phyloP scores from a whole-genome alignment of 177 flowering plant species.

The Tripterygium wilfordii region DNA sequence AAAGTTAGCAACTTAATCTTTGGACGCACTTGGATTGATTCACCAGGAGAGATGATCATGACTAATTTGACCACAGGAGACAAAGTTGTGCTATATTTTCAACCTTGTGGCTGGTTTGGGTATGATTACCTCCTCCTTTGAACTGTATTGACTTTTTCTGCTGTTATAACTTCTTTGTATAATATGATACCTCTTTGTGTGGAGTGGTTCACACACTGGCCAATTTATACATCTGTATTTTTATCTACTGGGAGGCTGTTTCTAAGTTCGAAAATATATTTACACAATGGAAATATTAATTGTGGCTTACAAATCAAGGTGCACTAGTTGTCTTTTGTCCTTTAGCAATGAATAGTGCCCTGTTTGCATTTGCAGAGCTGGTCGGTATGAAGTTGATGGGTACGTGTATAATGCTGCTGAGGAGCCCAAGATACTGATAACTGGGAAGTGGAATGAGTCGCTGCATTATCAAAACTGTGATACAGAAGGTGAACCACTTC shows the following conservation, averaged over 20 bases:
- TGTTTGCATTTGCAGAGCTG: conserved; percentile 49
- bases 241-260: neutral
- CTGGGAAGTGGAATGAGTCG: conserved; percentile 94
- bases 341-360: neutral
- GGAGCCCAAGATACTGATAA: conserved; percentile 92
- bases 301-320: no score
- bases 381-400: conserved; percentile 97
- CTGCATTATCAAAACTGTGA: conserved; percentile 95
- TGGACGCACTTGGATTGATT: conserved; percentile 97
- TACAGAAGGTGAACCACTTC: conserved; percentile 83
- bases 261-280: no score
- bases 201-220: no score
- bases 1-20: conserved; percentile 90
- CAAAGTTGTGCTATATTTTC: conserved; percentile 69
- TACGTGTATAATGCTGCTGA: conserved; percentile 87
- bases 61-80: conserved; percentile 82
- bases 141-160: no score
- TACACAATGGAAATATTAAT: no score
- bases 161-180: neutral
- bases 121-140: conserved; percentile 16
- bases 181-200: neutral
- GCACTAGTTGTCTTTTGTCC: neutral
- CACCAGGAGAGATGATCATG: conserved; percentile 95
- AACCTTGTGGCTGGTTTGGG: conserved; percentile 95
- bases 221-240: no score